Evolutionary conservation across 2,329 filamentous ascomycete genomes (phyloP).

Genomic region (Penicillium sp.): DNA sequence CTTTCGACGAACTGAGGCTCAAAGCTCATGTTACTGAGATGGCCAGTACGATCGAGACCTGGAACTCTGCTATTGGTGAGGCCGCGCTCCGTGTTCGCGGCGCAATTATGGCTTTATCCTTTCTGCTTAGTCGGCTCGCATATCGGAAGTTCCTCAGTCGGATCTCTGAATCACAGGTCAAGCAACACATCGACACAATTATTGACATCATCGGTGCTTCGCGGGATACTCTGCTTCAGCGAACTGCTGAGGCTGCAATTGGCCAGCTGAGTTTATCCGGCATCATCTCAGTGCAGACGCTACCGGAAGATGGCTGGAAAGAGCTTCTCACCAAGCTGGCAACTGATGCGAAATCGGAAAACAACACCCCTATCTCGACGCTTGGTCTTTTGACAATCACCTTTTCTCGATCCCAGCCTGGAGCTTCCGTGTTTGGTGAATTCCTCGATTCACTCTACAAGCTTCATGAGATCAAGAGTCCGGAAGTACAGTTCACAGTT

Average conservation of each 20-base stretch:
- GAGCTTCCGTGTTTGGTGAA: slow-evolving; percentile 33
- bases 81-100: slow-evolving; percentile 56
- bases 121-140: slow-evolving; percentile 51
- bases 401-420: slow-evolving; percentile 32
- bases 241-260: slow-evolving; percentile 52
- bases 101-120: slow-evolving; percentile 53
- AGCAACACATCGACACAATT: slow-evolving; percentile 40
- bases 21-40: slow-evolving; percentile 43
- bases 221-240: slow-evolving; percentile 52
- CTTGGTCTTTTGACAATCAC: slow-evolving; percentile 67
- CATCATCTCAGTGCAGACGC: slow-evolving; percentile 39
- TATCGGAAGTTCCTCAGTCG: slow-evolving; percentile 41
- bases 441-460: slow-evolving; percentile 65
- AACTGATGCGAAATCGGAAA: slow-evolving; percentile 67
- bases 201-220: slow-evolving; percentile 50
- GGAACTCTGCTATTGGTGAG: slow-evolving; percentile 56
- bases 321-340: slow-evolving; percentile 58
- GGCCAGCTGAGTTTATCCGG: slow-evolving; percentile 58
- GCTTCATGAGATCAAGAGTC: slow-evolving; percentile 76
- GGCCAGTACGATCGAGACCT: slow-evolving; percentile 43
- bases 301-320: slow-evolving; percentile 29
- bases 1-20: slow-evolving; percentile 38
- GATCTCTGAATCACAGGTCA: slow-evolving; percentile 33
- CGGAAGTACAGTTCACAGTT: slow-evolving; percentile 83
- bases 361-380: slow-evolving; percentile 73